These are phyloP conservation scores for Tuber microsphaerosporum DNA, from an alignment of 495 filamentous ascomycete species.

Conservation along the genomic window DNA sequence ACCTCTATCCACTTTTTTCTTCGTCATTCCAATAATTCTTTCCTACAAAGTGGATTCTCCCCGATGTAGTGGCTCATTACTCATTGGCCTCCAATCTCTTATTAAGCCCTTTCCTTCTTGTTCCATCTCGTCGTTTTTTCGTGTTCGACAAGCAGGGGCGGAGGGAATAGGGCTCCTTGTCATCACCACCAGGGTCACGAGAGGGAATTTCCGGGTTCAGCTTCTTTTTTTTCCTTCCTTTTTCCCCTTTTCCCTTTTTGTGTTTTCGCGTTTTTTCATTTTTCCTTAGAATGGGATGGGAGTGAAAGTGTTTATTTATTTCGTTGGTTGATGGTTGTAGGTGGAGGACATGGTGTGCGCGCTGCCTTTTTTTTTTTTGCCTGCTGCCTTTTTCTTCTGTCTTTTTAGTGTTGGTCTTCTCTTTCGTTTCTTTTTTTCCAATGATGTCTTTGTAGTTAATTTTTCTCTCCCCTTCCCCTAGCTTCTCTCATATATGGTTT, in stretches of 20 bases:
- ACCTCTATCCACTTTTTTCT: not conserved
- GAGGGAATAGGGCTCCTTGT: not conserved
- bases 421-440: not conserved
- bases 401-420: not conserved
- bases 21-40: not conserved
- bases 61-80: not conserved
- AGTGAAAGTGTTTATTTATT: constrained; percentile 13
- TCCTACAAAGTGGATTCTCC: not conserved
- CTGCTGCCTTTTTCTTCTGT: not conserved
- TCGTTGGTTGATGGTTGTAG: not conserved
- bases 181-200: constrained; percentile 3
- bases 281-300: constrained; percentile 9
- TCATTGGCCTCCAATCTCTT: not conserved
- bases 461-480: not conserved
- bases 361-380: not conserved
- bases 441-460: constrained; percentile 6
- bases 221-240: not conserved
- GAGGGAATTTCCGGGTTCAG: not conserved
- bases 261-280: constrained; percentile 10
- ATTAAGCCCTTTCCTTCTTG: not conserved
- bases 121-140: not conserved
- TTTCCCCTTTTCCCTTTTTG: not conserved
- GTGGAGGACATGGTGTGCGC: not conserved
- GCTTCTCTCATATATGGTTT: not conserved
- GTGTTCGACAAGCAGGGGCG: not conserved